These are phyloP conservation scores for Eucalyptus cloeziana DNA, from an alignment of 345 rosid species.

Conservation along the genomic window DNA sequence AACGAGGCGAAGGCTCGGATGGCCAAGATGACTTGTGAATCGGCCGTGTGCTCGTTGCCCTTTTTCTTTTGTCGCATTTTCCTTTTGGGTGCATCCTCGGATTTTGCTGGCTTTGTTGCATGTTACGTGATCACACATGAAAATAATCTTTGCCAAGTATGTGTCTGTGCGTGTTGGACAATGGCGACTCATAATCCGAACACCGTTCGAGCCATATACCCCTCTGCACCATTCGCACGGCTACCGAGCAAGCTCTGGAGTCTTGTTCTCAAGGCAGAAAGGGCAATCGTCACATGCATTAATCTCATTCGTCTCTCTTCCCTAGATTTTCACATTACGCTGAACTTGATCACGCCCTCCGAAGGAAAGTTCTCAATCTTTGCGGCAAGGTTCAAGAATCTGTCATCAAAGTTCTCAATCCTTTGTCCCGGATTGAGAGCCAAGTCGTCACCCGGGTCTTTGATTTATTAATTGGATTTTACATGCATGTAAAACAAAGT, in stretches of 20 bases:
- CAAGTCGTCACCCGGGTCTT: too few species aligned
- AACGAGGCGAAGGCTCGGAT: not conserved
- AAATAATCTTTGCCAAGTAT: not conserved
- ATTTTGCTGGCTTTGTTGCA: not conserved
- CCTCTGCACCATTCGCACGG: not conserved
- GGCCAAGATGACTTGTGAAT: not conserved
- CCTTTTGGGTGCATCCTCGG: not conserved
- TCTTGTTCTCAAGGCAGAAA: not conserved
- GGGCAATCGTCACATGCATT: not conserved
- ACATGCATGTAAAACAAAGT: not conserved
- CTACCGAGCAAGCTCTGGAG: not conserved
- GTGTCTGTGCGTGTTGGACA: not conserved
- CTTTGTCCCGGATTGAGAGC: too few species aligned
- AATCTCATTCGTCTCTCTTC: not conserved
- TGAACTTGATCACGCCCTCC: not conserved
- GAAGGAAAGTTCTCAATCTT: not conserved
- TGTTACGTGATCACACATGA: not conserved
- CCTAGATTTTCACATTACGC: not conserved
- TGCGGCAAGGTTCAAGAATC: not conserved
- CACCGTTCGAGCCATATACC: not conserved
- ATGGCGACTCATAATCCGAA: not conserved
- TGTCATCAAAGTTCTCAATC: not conserved
- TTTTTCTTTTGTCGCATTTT: not conserved
- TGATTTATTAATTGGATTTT: rapidly evolving
- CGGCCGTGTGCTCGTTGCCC: not conserved